phyloP scores from a whole-genome alignment of 345 rosid genomes.

The Gynandropsis gynandra region DNA sequence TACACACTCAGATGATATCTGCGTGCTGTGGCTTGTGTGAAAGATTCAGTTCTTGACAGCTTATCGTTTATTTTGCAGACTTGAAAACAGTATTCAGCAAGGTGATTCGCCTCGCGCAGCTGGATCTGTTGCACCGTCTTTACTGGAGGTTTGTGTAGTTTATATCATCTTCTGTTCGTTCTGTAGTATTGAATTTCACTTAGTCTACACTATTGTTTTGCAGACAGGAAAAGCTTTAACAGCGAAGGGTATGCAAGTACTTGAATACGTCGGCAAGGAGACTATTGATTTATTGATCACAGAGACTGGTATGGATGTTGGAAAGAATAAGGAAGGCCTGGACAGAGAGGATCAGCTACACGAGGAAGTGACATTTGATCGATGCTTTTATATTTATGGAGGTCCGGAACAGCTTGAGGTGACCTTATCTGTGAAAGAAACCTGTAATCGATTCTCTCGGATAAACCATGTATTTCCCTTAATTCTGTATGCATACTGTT shows the following conservation, averaged over 20 bases:
- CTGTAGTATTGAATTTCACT: slow-evolving; percentile 1
- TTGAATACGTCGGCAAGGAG: slow-evolving; percentile 92
- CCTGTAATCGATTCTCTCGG: background rate
- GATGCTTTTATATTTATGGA: slow-evolving; percentile 97
- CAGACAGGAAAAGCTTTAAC: slow-evolving; percentile 95
- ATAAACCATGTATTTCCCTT: slow-evolving; percentile 14
- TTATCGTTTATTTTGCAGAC: slow-evolving; percentile 36
- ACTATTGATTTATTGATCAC: slow-evolving; percentile 81
- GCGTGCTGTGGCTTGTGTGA: background rate
- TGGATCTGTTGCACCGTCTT: slow-evolving; percentile 74
- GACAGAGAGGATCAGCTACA: slow-evolving; percentile 59
- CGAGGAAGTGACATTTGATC: slow-evolving; percentile 93
- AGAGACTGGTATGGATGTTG: slow-evolving; percentile 75
- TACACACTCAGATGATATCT: background rate
- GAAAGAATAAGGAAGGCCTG: slow-evolving; percentile 41
- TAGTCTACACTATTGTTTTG: slow-evolving; percentile 20
- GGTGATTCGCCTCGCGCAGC: slow-evolving; percentile 47
- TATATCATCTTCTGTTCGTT: slow-evolving; percentile 16
- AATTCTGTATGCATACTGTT: slow-evolving; percentile 19
- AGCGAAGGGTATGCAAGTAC: slow-evolving; percentile 93
- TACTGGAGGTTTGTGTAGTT: slow-evolving; percentile 59
- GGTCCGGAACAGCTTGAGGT: slow-evolving; percentile 99
- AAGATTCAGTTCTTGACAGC: background rate
- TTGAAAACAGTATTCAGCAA: slow-evolving; percentile 68
- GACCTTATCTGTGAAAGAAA: slow-evolving; percentile 14